A percentile compares a stretch with the other conserved stretches of the same genome.
Conservation (phyloP, 192 early-diverging fungal genomes). For the Backusella tarrabulga region DNA sequence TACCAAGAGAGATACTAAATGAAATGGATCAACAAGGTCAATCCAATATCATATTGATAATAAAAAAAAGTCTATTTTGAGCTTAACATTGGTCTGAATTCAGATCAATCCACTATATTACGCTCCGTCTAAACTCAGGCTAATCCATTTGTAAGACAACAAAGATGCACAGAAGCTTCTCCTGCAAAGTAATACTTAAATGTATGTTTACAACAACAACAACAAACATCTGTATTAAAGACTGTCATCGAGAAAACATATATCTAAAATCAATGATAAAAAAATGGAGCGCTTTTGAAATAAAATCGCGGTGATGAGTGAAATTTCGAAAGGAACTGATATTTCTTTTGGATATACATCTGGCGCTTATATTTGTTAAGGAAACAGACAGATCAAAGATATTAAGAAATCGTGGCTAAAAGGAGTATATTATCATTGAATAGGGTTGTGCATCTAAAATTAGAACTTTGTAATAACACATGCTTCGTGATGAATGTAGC, state of each 20-base stretch:
- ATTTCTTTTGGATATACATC: background rate
- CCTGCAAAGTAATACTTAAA: background rate
- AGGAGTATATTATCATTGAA: background rate
- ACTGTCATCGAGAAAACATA: no score
- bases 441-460: background rate
- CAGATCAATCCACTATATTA: background rate
- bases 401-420: background rate
- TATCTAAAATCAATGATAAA: background rate
- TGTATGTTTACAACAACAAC: no score
- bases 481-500: no score
- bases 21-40: background rate
- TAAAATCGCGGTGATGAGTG: background rate
- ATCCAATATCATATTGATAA: background rate
- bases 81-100: background rate
- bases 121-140: background rate
- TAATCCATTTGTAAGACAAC: background rate
- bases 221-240: no score
- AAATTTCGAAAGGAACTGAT: background rate
- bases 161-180: background rate
- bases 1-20: background rate
- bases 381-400: background rate
- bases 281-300: background rate
- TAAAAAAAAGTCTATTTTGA: background rate
- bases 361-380: background rate
- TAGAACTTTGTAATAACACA: no score